These are phyloP conservation scores for Gymnopilus junonius DNA, from an alignment of 768 basidiomycete species.

Conservation along the genomic window DNA sequence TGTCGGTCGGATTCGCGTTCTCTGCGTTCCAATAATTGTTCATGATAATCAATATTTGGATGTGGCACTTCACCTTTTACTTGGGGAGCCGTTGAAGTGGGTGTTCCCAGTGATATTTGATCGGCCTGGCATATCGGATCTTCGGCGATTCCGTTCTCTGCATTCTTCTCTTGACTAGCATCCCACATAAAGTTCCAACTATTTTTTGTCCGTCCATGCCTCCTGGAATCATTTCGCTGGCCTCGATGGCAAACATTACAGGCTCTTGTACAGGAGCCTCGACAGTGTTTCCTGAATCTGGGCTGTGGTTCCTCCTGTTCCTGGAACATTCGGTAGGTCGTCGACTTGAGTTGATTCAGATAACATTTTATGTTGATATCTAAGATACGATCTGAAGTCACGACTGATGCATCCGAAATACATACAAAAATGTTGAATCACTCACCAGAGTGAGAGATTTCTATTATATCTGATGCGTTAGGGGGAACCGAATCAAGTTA, in stretches of 20 bases:
- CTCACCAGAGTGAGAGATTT: background rate
- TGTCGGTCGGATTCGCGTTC: conserved; percentile 21
- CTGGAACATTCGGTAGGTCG: background rate
- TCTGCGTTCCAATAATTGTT: conserved; percentile 7
- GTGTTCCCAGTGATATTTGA: background rate
- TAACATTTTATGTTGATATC: background rate
- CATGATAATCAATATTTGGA: conserved; percentile 2
- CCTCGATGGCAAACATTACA: background rate
- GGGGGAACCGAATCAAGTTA: background rate
- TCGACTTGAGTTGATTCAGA: background rate
- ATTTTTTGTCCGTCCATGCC: background rate
- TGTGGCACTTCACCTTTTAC: background rate
- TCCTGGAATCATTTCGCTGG: background rate
- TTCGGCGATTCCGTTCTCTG: background rate
- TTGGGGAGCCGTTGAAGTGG: background rate
- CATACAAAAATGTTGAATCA: background rate
- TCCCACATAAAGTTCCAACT: conserved; percentile 12
- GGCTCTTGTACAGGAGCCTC: background rate
- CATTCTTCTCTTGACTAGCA: background rate
- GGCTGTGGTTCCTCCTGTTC: background rate
- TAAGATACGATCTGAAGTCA: background rate
- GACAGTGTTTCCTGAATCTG: background rate
- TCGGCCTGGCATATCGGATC: no score
- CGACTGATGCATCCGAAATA: no score
- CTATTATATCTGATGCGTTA: background rate